phyloP scores from a whole-genome alignment of 2,329 filamentous ascomycete genomes.

The Coniella vitis region DNA sequence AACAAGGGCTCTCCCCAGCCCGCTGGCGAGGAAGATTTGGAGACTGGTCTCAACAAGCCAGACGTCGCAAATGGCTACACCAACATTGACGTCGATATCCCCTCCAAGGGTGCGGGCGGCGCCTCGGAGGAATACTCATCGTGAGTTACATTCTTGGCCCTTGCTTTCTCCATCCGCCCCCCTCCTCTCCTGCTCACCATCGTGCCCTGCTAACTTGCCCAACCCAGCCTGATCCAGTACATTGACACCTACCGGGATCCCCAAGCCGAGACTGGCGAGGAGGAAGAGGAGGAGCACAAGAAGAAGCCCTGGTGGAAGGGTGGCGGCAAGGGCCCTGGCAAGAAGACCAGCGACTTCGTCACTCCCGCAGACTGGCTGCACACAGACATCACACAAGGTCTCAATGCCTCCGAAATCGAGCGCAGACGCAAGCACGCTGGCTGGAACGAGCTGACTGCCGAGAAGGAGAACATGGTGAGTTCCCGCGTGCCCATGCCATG shows the following conservation, averaged over 20 bases:
- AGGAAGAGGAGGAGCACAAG: conserved; percentile 24
- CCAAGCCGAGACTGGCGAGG: conserved; percentile 22
- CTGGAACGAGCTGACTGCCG: conserved; percentile 65
- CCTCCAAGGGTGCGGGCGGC: conserved; percentile 19
- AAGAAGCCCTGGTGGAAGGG: conserved; percentile 31
- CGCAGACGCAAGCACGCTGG: conserved; percentile 57
- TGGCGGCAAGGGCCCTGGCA: conserved; percentile 22
- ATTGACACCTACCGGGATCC: conserved; percentile 33
- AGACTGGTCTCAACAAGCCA: conserved; percentile 25
- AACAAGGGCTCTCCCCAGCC: conserved; percentile 19
- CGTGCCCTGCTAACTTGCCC: not conserved
- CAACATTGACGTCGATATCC: conserved; percentile 14
- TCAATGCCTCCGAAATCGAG: conserved; percentile 53
- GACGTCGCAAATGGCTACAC: conserved; percentile 23
- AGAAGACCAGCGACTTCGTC: conserved; percentile 28
- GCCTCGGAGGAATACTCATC: conserved; percentile 28
- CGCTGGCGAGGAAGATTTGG: conserved; percentile 23
- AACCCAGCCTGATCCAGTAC: conserved; percentile 22
- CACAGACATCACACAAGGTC: conserved; percentile 60
- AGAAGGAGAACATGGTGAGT: conserved; percentile 63
- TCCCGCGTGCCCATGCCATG: not conserved
- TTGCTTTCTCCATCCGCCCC: not conserved
- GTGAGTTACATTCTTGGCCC: conserved; percentile 19
- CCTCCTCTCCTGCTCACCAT: not conserved
- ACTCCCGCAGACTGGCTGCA: conserved; percentile 63